Evolutionary conservation across 805 yeast species (phyloP).

Genomic region (Hanseniaspora lachancei): DNA sequence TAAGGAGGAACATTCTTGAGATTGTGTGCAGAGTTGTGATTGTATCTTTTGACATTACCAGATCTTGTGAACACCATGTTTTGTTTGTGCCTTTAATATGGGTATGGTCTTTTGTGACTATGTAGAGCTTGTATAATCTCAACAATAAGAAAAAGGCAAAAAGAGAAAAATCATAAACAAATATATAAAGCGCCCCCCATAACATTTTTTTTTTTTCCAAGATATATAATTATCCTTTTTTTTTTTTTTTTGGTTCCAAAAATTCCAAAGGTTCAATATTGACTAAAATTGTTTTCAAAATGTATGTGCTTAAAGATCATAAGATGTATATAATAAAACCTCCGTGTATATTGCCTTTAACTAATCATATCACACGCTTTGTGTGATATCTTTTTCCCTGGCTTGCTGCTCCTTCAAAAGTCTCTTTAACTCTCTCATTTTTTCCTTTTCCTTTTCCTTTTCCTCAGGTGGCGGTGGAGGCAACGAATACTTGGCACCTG

Average conservation of each 20-base stretch:
- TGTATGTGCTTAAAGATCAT: too few relatives aligned
- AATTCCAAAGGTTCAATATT: background rate
- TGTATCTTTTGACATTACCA: slow-evolving; percentile 1
- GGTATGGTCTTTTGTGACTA: background rate
- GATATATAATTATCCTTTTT: too few relatives aligned
- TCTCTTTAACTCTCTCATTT: slow-evolving; percentile 9
- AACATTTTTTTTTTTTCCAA: too few relatives aligned
- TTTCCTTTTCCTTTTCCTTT: slow-evolving; percentile 11
- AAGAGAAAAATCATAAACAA: background rate
- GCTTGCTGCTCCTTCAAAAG: slow-evolving; percentile 8
- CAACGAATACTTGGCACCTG: slow-evolving; percentile 12
- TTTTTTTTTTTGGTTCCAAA: too few relatives aligned
- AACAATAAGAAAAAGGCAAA: background rate
- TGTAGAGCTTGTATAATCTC: background rate
- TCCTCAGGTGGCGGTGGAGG: slow-evolving; percentile 13
- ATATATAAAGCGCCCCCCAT: background rate
- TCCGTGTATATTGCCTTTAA: too few relatives aligned
- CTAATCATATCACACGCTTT: too few relatives aligned
- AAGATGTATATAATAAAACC: background rate
- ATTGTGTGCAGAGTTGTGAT: background rate
- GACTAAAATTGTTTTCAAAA: too few relatives aligned
- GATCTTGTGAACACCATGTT: slow-evolving; percentile 11
- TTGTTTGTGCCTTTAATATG: background rate
- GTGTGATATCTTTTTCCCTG: background rate
- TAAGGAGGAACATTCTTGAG: slow-evolving; percentile 8